Base-by-base conservation (phyloP, 2,329 filamentous ascomycete genomes). In the Tolypocladium endophyticum region DNA sequence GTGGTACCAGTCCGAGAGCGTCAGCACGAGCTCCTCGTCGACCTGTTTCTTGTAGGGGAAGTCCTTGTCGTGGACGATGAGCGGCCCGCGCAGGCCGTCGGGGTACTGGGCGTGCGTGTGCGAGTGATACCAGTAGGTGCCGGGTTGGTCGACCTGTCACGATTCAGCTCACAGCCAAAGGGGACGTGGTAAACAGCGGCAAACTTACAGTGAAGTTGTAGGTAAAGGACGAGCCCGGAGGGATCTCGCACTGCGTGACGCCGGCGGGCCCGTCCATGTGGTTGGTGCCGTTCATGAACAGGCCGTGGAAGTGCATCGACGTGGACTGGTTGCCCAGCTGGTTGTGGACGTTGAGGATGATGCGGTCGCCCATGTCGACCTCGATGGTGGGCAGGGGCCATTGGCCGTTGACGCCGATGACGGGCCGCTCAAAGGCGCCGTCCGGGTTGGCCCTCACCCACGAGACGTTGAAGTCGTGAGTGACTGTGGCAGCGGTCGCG, bases 111-210 rank as follows among this genome's bases (percentile, higher is more conserved):
- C 85, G 62, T 79, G 77, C 28, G 80, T 79, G 68, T 90, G 87
- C 5, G 85, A 87, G 69, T 90, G 87, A 65, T 92, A 92, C 89
- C 88, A 92, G 71, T 90, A 92, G 1, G 87, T 89, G 35, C 88
- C 89, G 0, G 86, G 80, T 74, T 90, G 87, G 56, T 84, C 68
- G 59, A 81, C 71, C 87, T 80, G n/a, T 16, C 18, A 7, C 36
- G 33, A 3, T n/a, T 59, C 39, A 59, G 59, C 23, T 20, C 30
- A 20, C 9, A 25, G 14, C 30, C 28, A 16, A 3, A 35, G 20
- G 3, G 18, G 50, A 35, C 30, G 30, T 4, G 30, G 25, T 7
- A 16, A 20, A n/a, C 36, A 30, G 58, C 4, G 2, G 47, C 6
- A 30, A 8, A 50, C 71, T 68, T 69, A 87, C 83, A 2, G 80